Base-by-base conservation (phyloP, 2,329 filamentous ascomycete species). In the Ceratocystis ficicola region DNA sequence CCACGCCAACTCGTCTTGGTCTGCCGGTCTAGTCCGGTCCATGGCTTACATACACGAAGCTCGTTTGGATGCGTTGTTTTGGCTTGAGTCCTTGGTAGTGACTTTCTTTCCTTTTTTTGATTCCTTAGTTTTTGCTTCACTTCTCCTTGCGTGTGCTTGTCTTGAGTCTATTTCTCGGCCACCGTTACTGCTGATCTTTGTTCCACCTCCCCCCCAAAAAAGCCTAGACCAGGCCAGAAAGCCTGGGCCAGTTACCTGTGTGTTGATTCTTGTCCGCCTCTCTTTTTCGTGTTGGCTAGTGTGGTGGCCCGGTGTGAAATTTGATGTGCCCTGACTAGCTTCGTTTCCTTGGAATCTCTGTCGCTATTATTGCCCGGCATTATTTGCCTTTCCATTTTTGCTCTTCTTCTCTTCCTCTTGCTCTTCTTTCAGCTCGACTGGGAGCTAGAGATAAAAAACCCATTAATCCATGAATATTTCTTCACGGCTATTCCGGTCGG, bases 311-410 rank as follows among this genome's bases (percentile, higher is more conserved):
- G n/a, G 30, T 30, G 28, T 59, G 55, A 59, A 59, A 59, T 59
- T 59, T 59, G 55, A 59, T 59, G 55, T 59, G 55, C 55, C 55
- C 55, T 59, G 30, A 36, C 55, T 59, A 59, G 55, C 28, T 59
- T 52, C 20, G 48, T 52, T 52, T 50, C 8, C 7, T n/a, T 52
- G 48, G 48, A 52, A 52, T 52, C 20, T 52, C 48, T 15, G 22
- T 52, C 48, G 22, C 55, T 59, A n/a, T 36, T 36, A 36, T 36
- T 59, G 28, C 55, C 17, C 10, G 55, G 8, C 22, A 52, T 52
- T 52, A 52, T 52, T 52, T 22, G 5, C 48, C n/a, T 52, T 36
- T 2, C 5, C 20, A 59, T 36, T 59, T 32, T 55, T 5, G 25
- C 50, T 55, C 12, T 52, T 52, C 20, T 22, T 20, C 25, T 52